Base-by-base conservation (phyloP, 2,329 filamentous ascomycete species). In the Pyrenochaeta sp. region DNA sequence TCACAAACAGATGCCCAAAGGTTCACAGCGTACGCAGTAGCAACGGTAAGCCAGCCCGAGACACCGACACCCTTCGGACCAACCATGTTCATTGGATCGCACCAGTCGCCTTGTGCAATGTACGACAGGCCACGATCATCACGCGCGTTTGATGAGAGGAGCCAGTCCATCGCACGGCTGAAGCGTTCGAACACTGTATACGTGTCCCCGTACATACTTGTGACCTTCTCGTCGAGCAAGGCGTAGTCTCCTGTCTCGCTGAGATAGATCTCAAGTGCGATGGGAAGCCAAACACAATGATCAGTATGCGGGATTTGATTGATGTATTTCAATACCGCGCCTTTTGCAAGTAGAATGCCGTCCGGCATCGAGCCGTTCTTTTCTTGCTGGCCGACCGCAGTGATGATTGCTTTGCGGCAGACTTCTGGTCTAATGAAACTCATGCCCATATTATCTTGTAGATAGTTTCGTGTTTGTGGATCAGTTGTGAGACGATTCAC, bases 81-180 rank as follows among this genome's bases (percentile, higher is more conserved):
- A n/a, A 84, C 83, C 83, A 86, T 86, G 69, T 86, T 86, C 80
- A 85, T 83, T 3, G 83, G 83, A 55, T 85, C 83, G 59, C 83
- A 86, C 83, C 83, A 86, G 66, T 86, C 83, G 31, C 83, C 83
- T 67, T 85, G 83, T 0, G 82, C 82, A 58, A 85, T 85, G 71
- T 81, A 85, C 65, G 81, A 84, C 6, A 86, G 75, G 0, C 83
- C 83, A 3, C 82, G 80, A 18, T 78, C 66, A 56, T 86, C 83
- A 45, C 83, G 81, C 2, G 81, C 75, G 3, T 61, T 63, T 1
- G 56, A 59, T 2, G 67, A 71, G 6, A 85, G 75, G 0, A 85
- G 73, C 81, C 82, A 85, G 69, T 85, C 79, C 81, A 86, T 84
- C 33, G 83, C 82, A n/a, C 80, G 78, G 66, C 78, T 78, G 67